Evolutionary conservation across 257 asterid species (phyloP).

Genomic region (Euphrasia confusa): DNA sequence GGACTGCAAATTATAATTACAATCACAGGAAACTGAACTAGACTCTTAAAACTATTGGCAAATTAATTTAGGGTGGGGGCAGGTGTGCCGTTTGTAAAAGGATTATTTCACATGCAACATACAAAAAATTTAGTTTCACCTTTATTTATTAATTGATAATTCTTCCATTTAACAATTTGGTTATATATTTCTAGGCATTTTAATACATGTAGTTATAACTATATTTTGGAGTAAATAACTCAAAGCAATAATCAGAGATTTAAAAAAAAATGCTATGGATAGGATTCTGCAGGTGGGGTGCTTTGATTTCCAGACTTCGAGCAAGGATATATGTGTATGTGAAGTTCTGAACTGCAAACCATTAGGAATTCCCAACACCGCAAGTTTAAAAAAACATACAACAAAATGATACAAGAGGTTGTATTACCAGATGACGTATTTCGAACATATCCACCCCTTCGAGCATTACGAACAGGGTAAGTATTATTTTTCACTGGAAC

Average conservation of each 20-base stretch:
- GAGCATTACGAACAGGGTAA: slow-evolving; percentile 47
- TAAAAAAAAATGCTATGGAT: not conserved
- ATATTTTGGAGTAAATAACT: not conserved
- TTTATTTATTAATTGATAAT: not conserved
- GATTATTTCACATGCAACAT: not conserved
- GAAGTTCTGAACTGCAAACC: slow-evolving; percentile 2
- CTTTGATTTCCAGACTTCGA: slow-evolving; percentile 5
- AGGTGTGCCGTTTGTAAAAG: not conserved
- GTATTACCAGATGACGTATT: slow-evolving; percentile 47
- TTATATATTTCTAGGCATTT: not conserved
- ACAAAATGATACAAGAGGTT: slow-evolving; percentile 19
- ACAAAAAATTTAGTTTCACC: not conserved
- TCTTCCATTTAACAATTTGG: not conserved
- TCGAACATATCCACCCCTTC: slow-evolving; percentile 53
- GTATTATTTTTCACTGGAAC: no score
- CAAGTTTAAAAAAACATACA: not conserved
- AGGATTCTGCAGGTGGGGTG: not conserved
- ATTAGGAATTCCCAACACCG: slow-evolving; percentile 10
- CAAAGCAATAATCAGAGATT: not conserved
- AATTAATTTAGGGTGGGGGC: no score
- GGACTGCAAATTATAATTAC: slow-evolving; percentile 9
- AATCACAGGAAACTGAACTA: not conserved
- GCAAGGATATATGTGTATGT: not conserved
- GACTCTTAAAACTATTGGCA: no score
- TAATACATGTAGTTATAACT: not conserved